Evolutionary conservation across 495 filamentous ascomycete species (phyloP).

Genomic region (Podospora pseudoanserina): DNA sequence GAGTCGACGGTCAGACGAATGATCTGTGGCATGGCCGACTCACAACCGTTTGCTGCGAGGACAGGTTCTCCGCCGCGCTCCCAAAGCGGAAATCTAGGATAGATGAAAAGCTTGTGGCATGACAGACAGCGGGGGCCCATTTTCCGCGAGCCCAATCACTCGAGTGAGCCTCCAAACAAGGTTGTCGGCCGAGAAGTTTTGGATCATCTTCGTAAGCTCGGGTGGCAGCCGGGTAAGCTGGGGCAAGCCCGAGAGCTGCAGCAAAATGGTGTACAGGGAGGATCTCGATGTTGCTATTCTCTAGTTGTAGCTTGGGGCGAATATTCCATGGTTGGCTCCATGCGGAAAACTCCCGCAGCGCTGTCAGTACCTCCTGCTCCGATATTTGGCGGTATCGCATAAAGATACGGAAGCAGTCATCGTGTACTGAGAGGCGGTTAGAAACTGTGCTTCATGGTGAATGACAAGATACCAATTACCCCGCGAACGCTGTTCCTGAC

Average conservation of each 20-base stretch:
- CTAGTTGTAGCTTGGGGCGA: neutral
- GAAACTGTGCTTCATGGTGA: neutral
- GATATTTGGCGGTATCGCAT: neutral
- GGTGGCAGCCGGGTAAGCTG: neutral
- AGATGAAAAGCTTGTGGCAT: neutral
- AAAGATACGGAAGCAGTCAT: neutral
- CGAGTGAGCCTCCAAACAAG: neutral
- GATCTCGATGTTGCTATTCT: neutral
- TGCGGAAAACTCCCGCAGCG: neutral
- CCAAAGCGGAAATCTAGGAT: neutral
- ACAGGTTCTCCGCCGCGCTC: neutral
- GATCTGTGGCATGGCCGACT: neutral
- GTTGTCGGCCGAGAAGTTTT: neutral
- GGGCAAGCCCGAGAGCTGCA: neutral
- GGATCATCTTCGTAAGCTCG: constrained; percentile 1
- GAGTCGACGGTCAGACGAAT: neutral
- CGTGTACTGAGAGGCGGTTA: neutral
- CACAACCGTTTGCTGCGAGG: neutral
- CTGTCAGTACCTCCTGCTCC: neutral
- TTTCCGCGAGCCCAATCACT: neutral
- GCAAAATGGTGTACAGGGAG: neutral
- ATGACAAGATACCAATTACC: neutral
- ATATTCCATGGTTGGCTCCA: neutral
- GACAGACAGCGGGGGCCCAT: neutral
- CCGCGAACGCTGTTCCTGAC: neutral